Conservation (phyloP, 345 rosid genomes). For the Trapa bicornis region DNA sequence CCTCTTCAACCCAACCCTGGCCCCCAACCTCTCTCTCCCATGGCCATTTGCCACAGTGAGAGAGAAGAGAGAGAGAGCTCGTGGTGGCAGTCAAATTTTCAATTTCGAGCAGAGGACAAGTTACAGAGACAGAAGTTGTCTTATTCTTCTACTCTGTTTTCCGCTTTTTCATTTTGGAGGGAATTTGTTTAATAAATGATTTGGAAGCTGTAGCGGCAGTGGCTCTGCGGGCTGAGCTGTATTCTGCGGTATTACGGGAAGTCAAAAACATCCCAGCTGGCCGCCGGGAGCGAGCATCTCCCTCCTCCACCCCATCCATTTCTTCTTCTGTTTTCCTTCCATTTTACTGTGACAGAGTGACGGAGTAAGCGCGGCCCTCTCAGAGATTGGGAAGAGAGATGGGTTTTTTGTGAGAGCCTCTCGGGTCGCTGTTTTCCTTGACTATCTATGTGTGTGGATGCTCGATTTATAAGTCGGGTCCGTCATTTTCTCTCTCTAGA, state of each 20-base stretch:
- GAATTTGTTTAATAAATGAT: not conserved
- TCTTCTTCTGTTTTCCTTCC: not conserved
- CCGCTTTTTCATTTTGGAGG: not conserved
- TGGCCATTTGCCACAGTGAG: too few species aligned
- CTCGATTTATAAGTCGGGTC: slow-evolving; percentile 3
- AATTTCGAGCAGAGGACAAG: too few species aligned
- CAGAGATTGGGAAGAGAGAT: too few species aligned
- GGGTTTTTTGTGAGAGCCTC: not conserved
- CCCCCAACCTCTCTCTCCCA: too few species aligned
- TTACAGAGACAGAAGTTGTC: too few species aligned
- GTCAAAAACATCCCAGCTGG: slow-evolving; percentile 15
- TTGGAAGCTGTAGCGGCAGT: not conserved
- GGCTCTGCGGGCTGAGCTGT: slow-evolving; percentile 17
- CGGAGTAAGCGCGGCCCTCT: not conserved
- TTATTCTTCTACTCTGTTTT: too few species aligned
- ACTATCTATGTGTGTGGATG: not conserved
- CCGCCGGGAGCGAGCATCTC: slow-evolving; percentile 11
- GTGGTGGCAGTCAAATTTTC: too few species aligned
- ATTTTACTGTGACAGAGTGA: not conserved
- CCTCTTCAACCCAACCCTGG: too few species aligned
- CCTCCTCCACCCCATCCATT: not conserved
- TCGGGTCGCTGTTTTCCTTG: not conserved
- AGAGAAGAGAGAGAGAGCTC: too few species aligned
- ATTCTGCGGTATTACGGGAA: slow-evolving; percentile 23
- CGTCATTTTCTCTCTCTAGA: slow-evolving; percentile 2